Evolutionary conservation across 225 moss, liverwort and hornwort species (phyloP).

Genomic region (Pseudisothecium myosuroides): DNA sequence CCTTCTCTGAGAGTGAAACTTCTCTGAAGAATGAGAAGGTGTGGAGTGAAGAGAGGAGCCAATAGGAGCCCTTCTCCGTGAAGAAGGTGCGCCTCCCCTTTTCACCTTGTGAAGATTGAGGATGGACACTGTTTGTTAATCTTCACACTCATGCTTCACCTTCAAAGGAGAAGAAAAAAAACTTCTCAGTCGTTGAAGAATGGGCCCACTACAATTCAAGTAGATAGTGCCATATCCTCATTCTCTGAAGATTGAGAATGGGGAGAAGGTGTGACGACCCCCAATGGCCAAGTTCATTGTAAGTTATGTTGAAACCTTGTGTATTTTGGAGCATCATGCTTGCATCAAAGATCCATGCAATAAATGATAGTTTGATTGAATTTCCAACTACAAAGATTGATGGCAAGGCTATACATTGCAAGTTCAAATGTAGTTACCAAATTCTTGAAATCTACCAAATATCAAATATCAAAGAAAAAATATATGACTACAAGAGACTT

Average conservation of each 20-base stretch:
- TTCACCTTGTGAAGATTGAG: too few species aligned
- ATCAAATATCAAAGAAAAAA: background rate
- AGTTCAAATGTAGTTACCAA: background rate
- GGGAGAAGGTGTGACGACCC: background rate
- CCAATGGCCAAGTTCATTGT: too few species aligned
- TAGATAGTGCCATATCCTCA: accelerated
- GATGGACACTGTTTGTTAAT: background rate
- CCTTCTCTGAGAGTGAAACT: background rate
- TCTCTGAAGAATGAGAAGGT: background rate
- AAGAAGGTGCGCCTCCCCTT: too few species aligned
- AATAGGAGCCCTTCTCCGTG: too few species aligned
- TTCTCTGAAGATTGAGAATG: background rate
- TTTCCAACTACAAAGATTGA: background rate
- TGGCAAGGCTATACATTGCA: background rate
- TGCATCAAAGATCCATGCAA: background rate
- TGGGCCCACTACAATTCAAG: accelerated
- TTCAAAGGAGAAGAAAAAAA: background rate
- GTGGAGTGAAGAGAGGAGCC: background rate
- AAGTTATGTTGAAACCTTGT: background rate
- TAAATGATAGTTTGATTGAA: background rate
- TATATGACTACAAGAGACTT: background rate
- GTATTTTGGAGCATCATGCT: accelerated
- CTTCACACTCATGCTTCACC: background rate
- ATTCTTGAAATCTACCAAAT: background rate
- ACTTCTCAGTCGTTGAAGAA: background rate